phyloP scores from a whole-genome alignment of 2,329 filamentous ascomycete genomes.

The Pseudogymnoascus sp. region DNA sequence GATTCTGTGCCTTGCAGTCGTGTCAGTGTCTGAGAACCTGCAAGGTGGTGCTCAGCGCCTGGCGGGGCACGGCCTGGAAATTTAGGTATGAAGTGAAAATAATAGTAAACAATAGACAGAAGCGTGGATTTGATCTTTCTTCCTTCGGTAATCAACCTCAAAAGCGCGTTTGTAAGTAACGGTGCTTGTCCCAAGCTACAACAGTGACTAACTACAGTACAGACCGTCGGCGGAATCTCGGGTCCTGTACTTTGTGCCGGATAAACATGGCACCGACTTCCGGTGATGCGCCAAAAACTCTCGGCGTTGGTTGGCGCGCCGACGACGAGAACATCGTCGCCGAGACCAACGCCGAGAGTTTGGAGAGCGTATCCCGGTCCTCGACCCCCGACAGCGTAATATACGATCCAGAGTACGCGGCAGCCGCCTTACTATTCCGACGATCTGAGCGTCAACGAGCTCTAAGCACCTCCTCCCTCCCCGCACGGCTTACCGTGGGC shows the following conservation, averaged over 20 bases:
- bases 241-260: neutral
- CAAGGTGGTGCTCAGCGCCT: neutral
- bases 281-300: neutral
- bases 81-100: neutral
- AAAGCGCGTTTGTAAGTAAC: neutral
- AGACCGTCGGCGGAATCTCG: neutral
- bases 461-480: neutral
- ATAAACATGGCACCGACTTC: slow-evolving; percentile 1
- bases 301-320: neutral
- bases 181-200: neutral
- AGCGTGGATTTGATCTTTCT: neutral
- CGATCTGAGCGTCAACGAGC: neutral
- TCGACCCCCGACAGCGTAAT: neutral
- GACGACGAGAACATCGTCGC: neutral
- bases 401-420: neutral
- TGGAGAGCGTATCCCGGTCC: neutral
- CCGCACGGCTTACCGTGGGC: neutral
- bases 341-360: neutral
- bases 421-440: neutral
- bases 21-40: neutral
- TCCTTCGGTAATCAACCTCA: neutral
- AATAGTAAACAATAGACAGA: neutral
- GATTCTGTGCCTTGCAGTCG: neutral
- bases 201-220: neutral
- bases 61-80: neutral